Evolutionary conservation across 164 flowering plant species (phyloP).

Genomic region (Nymphaea thermarum): DNA sequence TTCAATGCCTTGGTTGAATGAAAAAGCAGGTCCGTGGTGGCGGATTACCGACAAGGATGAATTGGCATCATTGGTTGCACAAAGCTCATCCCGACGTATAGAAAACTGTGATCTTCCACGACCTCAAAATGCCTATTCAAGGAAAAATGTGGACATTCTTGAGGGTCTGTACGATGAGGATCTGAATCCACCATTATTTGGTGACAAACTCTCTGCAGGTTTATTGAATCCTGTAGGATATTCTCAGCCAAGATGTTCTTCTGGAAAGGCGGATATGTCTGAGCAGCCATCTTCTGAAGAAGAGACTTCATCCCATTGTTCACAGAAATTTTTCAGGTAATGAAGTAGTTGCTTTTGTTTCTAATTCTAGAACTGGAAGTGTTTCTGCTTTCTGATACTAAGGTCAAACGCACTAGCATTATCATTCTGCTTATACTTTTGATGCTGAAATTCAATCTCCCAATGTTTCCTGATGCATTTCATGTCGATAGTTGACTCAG

Average conservation of each 20-base stretch:
- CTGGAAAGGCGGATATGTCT: constrained; percentile 2
- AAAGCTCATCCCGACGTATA: constrained; percentile 26
- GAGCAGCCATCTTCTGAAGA: not conserved
- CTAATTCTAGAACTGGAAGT: not conserved
- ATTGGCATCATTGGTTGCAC: constrained; percentile 40
- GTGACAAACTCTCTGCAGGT: constrained; percentile 9
- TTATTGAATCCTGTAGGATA: constrained; percentile 4
- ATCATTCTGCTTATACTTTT: no score
- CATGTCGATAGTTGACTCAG: no score
- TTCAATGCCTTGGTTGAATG: constrained; percentile 24
- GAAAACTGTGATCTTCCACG: constrained; percentile 49
- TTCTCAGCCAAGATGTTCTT: constrained; percentile 11
- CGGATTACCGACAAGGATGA: constrained; percentile 33
- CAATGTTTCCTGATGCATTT: no score
- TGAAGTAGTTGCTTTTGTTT: not conserved
- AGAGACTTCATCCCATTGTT: constrained; percentile 8
- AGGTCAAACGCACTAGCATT: not conserved
- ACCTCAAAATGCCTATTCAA: constrained; percentile 20
- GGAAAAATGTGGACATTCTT: constrained; percentile 11
- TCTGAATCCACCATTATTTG: constrained; percentile 12
- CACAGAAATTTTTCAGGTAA: constrained; percentile 30
- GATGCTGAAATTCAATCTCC: no score
- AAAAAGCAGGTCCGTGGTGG: constrained; percentile 45
- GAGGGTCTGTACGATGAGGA: constrained; percentile 15
- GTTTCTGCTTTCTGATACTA: not conserved